Conservation (phyloP, 768 basidiomycete species). For the Podaxis sp. region DNA sequence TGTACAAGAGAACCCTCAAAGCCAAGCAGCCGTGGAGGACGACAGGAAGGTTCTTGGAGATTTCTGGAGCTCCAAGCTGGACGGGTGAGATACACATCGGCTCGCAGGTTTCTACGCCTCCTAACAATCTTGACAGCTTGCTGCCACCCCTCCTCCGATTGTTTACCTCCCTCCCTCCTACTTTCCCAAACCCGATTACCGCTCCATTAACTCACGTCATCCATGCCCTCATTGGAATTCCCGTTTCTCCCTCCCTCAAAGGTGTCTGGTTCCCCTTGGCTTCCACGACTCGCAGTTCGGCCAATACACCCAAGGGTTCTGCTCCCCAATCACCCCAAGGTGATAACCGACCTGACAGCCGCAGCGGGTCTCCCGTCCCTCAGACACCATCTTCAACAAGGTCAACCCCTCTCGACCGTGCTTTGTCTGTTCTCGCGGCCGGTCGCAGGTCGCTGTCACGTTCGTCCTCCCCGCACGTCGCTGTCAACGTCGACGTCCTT, state of each 20-base stretch:
- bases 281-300: slow-evolving; percentile 30
- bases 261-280: slow-evolving; percentile 56
- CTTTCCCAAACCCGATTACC: slow-evolving; percentile 59
- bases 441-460: slow-evolving; percentile 49
- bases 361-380: slow-evolving; percentile 35
- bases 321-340: slow-evolving; percentile 27
- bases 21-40: slow-evolving; percentile 20
- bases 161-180: slow-evolving; percentile 61
- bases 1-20: slow-evolving; percentile 40
- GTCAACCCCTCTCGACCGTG: slow-evolving; percentile 51
- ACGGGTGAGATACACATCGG: slow-evolving; percentile 46
- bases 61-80: slow-evolving; percentile 69
- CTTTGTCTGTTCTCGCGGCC: slow-evolving; percentile 48
- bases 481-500: slow-evolving; percentile 43
- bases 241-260: slow-evolving; percentile 53
- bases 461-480: slow-evolving; percentile 36
- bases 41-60: slow-evolving; percentile 60
- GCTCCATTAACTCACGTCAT: slow-evolving; percentile 79
- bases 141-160: slow-evolving; percentile 67
- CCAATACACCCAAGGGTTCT: slow-evolving; percentile 34
- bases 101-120: background rate
- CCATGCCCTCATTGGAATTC: slow-evolving; percentile 77
- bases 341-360: slow-evolving; percentile 30
- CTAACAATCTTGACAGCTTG: slow-evolving; percentile 37
- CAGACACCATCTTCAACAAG: slow-evolving; percentile 29